Conservation (phyloP, 768 basidiomycete genomes). For the Pulveroboletus sp. region DNA sequence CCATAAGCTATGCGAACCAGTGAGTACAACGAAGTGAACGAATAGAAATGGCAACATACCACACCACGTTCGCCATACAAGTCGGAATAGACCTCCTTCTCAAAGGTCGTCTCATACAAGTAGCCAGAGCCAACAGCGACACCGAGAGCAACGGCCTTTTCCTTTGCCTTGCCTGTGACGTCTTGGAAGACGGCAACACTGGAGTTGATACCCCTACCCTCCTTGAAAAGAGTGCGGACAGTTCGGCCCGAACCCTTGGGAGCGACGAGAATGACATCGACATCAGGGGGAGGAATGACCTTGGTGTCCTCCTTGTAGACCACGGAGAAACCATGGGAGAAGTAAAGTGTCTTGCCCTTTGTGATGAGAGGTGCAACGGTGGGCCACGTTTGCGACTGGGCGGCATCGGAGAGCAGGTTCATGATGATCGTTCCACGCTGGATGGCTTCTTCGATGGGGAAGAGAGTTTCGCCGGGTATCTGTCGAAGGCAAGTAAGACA, state of each 20-base stretch:
- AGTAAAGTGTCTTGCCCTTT: slow-evolving; percentile 99
- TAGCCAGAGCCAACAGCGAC: slow-evolving; percentile 96
- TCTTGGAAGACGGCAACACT: slow-evolving; percentile 95
- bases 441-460: slow-evolving; percentile 98
- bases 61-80: slow-evolving; percentile 99
- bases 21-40: slow-evolving; percentile 4
- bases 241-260: slow-evolving; percentile 99
- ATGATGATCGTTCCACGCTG: slow-evolving; percentile 96
- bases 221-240: slow-evolving; percentile 99
- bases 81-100: slow-evolving; percentile 99
- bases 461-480: slow-evolving; percentile 96
- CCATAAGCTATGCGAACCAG: slow-evolving; percentile 69
- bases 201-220: slow-evolving; percentile 97
- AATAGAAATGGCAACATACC: slow-evolving; percentile 47
- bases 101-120: slow-evolving; percentile 97
- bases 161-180: slow-evolving; percentile 95
- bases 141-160: slow-evolving; percentile 93
- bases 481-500: slow-evolving; percentile 22
- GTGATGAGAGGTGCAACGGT: slow-evolving; percentile 89
- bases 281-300: slow-evolving; percentile 85
- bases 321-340: slow-evolving; percentile 99
- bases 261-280: slow-evolving; percentile 98
- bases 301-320: slow-evolving; percentile 98
- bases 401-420: slow-evolving; percentile 99
- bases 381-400: slow-evolving; percentile 97